Conservation (phyloP, 2,329 filamentous ascomycete genomes). For the Lachnellula subtilissima region DNA sequence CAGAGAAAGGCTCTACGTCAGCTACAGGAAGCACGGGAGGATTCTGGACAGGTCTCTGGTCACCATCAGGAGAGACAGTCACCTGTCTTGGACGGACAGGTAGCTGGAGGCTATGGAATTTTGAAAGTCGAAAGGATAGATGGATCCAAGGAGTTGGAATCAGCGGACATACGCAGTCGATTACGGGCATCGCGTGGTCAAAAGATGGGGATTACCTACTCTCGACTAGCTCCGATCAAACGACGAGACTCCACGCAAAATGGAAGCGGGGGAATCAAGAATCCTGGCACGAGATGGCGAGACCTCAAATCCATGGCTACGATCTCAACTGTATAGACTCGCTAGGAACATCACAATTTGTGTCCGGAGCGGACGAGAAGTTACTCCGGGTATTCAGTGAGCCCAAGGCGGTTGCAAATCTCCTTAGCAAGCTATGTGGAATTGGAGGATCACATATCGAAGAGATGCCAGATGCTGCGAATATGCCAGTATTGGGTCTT, state of each 20-base stretch:
- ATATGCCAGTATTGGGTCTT: slow-evolving; percentile 89
- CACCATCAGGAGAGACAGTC: slow-evolving; percentile 67
- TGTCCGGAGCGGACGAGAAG: slow-evolving; percentile 96
- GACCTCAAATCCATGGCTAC: slow-evolving; percentile 96
- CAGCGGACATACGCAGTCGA: slow-evolving; percentile 76
- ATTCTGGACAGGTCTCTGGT: slow-evolving; percentile 95
- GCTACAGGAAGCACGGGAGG: slow-evolving; percentile 94
- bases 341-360: slow-evolving; percentile 69
- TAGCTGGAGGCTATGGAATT: slow-evolving; percentile 85
- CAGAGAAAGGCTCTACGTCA: slow-evolving; percentile 91
- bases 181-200: slow-evolving; percentile 81
- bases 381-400: slow-evolving; percentile 93
- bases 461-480: slow-evolving; percentile 76
- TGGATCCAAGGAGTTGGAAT: slow-evolving; percentile 77
- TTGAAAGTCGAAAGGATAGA: slow-evolving; percentile 52
- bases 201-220: slow-evolving; percentile 77
- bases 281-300: slow-evolving; percentile 93
- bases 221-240: slow-evolving; percentile 88
- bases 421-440: slow-evolving; percentile 65
- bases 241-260: slow-evolving; percentile 76
- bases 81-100: slow-evolving; percentile 85
- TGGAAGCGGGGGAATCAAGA: slow-evolving; percentile 55
- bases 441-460: slow-evolving; percentile 42
- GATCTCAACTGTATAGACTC: slow-evolving; percentile 91
- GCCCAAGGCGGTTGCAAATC: slow-evolving; percentile 73